phyloP scores from a whole-genome alignment of 1,284 basidiomycete genomes.

The Rhodotorula sp. region DNA sequence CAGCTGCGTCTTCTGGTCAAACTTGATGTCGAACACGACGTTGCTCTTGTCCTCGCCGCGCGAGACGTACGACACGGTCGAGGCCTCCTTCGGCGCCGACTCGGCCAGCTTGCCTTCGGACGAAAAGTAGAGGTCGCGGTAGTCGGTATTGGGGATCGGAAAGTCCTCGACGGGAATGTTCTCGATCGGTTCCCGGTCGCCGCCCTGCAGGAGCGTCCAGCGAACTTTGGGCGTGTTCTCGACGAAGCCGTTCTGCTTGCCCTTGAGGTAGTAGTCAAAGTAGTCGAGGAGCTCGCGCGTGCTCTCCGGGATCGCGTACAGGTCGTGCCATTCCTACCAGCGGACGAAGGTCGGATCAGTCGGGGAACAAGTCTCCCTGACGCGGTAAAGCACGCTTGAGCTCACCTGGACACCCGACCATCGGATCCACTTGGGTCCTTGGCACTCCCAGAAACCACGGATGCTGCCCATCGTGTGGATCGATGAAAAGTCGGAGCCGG shows the following conservation, averaged over 20 bases:
- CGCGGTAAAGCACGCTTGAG: not conserved
- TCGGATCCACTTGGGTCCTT: constrained; percentile 39
- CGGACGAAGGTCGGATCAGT: no score
- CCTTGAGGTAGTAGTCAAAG: constrained; percentile 43
- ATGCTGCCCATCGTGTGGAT: constrained; percentile 38
- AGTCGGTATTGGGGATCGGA: constrained; percentile 37
- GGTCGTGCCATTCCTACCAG: constrained; percentile 25
- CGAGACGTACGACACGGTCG: constrained; percentile 29
- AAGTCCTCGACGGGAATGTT: constrained; percentile 33
- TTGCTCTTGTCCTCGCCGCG: constrained; percentile 23
- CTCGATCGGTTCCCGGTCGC: constrained; percentile 35
- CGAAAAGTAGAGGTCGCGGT: constrained; percentile 32
- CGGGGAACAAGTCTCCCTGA: no score
- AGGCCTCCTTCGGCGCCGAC: constrained; percentile 1
- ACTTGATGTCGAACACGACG: constrained; percentile 34
- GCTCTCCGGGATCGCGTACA: constrained; percentile 31
- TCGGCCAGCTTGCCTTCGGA: constrained; percentile 31
- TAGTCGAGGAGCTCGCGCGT: constrained; percentile 40
- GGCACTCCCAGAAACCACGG: constrained; percentile 34
- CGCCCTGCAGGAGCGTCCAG: constrained; percentile 35
- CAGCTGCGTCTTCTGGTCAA: constrained; percentile 37
- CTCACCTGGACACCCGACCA: constrained; percentile 38
- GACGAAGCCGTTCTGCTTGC: constrained; percentile 42
- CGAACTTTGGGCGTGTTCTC: constrained; percentile 36
- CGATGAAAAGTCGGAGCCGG: constrained; percentile 42